phyloP scores from a whole-genome alignment of 441 rosid genomes.

The Populus hybrid region DNA sequence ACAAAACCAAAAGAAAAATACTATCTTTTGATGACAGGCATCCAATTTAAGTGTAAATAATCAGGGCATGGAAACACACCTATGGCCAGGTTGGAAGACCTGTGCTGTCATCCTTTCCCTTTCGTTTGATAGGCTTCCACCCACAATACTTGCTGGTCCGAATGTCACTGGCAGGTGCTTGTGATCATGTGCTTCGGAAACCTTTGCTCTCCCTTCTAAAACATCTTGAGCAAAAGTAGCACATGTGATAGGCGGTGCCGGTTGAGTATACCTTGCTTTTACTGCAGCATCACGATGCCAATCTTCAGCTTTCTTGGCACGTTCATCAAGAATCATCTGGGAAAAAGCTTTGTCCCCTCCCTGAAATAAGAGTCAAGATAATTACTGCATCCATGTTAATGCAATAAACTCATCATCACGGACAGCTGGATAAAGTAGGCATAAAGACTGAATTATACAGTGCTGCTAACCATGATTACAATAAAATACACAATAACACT shows the following conservation, averaged over 20 bases:
- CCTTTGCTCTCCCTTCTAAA: constrained; percentile 85
- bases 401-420: not conserved
- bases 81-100: constrained; percentile 82
- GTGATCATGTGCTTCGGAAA: constrained; percentile 75
- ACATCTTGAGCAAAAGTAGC: constrained; percentile 99
- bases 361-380: constrained; percentile 31
- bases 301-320: constrained; percentile 68
- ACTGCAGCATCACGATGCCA: constrained; percentile 91
- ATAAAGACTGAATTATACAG: not conserved
- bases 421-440: not conserved
- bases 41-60: not conserved
- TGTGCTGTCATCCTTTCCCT: constrained; percentile 85
- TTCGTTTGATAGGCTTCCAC: constrained; percentile 57
- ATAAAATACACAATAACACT: not conserved
- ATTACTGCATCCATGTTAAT: not conserved
- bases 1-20: not conserved
- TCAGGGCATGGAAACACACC: constrained; percentile 41
- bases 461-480: not conserved
- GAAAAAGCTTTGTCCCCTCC: constrained; percentile 71
- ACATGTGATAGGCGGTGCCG: constrained; percentile 85
- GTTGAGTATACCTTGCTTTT: constrained; percentile 55
- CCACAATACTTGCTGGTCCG: constrained; percentile 85
- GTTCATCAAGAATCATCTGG: constrained; percentile 69
- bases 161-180: constrained; percentile 89
- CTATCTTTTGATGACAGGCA: not conserved